A percentile compares a stretch with the other conserved stretches of the same genome.
phyloP scores from a whole-genome alignment of 257 asterid genomes.

The Solanum appendiculatum region DNA sequence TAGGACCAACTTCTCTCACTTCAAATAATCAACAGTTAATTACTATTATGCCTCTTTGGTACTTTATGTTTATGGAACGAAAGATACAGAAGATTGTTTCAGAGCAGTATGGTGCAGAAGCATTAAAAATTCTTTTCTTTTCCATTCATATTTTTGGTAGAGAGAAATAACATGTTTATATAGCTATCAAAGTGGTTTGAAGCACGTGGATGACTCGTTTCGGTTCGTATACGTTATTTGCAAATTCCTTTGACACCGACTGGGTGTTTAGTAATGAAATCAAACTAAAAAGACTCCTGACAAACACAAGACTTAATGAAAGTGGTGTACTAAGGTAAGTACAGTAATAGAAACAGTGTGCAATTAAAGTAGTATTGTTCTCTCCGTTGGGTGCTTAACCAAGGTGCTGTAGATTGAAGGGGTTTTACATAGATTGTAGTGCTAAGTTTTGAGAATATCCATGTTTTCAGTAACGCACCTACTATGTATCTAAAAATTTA shows the following conservation, averaged over 20 bases:
- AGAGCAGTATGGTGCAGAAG: not conserved
- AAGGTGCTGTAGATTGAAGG: not conserved
- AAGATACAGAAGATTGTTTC: not conserved
- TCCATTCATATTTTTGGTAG: not conserved
- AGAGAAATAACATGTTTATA: not conserved
- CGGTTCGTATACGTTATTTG: not conserved
- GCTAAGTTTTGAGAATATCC: not conserved
- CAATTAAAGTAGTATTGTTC: not conserved
- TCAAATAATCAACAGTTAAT: not conserved
- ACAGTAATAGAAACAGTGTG: not conserved
- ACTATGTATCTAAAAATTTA: not conserved
- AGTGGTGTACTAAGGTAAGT: not conserved
- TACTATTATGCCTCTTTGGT: not conserved
- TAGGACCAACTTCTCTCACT: not conserved
- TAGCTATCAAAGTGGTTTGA: not conserved
- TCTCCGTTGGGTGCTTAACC: not conserved
- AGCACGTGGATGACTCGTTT: not conserved
- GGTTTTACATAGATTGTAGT: not conserved
- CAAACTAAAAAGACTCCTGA: not conserved
- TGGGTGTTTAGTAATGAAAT: not conserved
- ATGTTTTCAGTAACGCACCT: not conserved
- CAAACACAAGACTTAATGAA: not conserved
- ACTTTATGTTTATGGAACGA: not conserved
- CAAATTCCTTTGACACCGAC: not conserved
- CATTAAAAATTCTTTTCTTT: not conserved